Conservation (phyloP, 805 yeast genomes). For the Cyberlindnera samutprakarnensis region DNA sequence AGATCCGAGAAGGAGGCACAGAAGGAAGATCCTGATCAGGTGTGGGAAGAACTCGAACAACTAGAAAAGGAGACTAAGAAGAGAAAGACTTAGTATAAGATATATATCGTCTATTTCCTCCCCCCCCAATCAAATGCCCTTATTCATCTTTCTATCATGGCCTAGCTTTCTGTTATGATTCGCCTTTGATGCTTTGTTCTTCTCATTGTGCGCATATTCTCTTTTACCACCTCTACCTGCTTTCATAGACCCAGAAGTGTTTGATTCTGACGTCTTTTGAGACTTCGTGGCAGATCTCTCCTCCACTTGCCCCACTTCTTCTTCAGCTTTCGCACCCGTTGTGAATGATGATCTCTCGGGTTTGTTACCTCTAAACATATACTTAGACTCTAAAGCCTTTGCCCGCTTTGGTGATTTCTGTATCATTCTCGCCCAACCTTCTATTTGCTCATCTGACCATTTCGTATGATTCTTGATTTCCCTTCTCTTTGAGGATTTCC, state of each 20-base stretch:
- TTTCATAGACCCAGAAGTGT: not conserved
- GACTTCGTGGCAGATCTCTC: too few relatives aligned
- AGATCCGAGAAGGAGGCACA: slow-evolving; percentile 26
- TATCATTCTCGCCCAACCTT: slow-evolving; percentile 85
- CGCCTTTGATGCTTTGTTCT: slow-evolving; percentile 47
- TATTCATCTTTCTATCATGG: slow-evolving; percentile 54
- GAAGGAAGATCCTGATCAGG: slow-evolving; percentile 27
- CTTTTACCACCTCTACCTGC: slow-evolving; percentile 16
- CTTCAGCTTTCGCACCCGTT: not conserved
- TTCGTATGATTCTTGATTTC: slow-evolving; percentile 43
- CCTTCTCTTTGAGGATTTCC: slow-evolving; percentile 46
- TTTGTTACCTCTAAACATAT: slow-evolving; percentile 38
- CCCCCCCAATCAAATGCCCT: too few relatives aligned
- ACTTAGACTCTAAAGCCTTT: slow-evolving; percentile 54
- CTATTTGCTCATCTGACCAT: slow-evolving; percentile 89
- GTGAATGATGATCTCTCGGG: slow-evolving; percentile 19
- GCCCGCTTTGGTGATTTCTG: slow-evolving; percentile 56
- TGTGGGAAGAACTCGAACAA: slow-evolving; percentile 29
- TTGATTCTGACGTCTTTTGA: too few relatives aligned
- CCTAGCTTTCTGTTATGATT: slow-evolving; percentile 62
- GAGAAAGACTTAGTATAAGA: slow-evolving; percentile 11
- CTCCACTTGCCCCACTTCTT: too few relatives aligned
- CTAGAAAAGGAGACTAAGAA: slow-evolving; percentile 14
- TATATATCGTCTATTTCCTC: too few relatives aligned
- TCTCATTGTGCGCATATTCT: slow-evolving; percentile 39